Evolutionary conservation across 208 protist genomes (phyloP), one percentile per base, ranked within the genome.

Genomic region (Angomonas ambiguus): DNA sequence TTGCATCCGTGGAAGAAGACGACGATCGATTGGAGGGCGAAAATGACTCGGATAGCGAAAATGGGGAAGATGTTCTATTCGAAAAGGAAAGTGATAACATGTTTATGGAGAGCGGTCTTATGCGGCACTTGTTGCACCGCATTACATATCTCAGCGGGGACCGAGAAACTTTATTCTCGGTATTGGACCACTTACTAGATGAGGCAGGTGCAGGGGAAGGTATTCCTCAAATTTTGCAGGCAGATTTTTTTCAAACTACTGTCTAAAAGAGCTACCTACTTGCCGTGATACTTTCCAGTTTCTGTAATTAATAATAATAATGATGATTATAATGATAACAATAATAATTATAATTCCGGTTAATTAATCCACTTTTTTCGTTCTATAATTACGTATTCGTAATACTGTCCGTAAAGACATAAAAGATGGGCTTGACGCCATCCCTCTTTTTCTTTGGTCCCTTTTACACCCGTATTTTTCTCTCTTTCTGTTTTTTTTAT

Each of bases 71-170:
- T 22, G 81, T 93, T 1, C 71, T 96, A 13, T 96, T 96, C 69
- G 73, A 92, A 57, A 87, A 90, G 71, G 87, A 96, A 56, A 75
- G 77, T 16, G 87, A 82, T 2, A 96, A 96, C 69, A 83, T 96
- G 78, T 96, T 91, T 63, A 74, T 75, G 2, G 91, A 96, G 64
- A 71, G 66, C 3, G 68, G 77, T 4, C 56, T 91, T 10, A 53
- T 96, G 22, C 31, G 48, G 0, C 86, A 78, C 48, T 60, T 92
- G 34, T 57, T 57, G 16, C 64, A 55, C 28, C 59, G 74, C 67
- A 82, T 74, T 16, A 33, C 56, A 8, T 8, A 20, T n/a, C n/a
- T n/a, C n/a, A 13, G 35, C 35, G 13, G 35, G 5, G 13, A 41
- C 35, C 35, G 13, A 5, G 13, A 5, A 18, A 13, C 13, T 41